These are phyloP conservation scores for Candida quercuum DNA, from an alignment of 805 yeast species.

Conservation along the genomic window DNA sequence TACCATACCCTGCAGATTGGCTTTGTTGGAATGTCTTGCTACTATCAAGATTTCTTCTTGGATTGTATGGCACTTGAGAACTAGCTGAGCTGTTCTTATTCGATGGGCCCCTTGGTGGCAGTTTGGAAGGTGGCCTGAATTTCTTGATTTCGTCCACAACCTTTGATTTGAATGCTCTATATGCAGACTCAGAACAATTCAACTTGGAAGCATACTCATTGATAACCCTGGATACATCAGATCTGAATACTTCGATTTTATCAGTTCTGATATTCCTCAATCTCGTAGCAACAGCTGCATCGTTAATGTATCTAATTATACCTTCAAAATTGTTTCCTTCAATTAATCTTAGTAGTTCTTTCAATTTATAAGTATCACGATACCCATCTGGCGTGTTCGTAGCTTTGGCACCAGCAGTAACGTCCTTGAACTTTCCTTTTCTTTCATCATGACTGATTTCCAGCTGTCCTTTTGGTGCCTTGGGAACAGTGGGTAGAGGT, in stretches of 20 bases:
- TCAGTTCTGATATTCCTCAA: not conserved
- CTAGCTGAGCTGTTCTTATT: too few species aligned
- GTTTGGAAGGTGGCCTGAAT: not conserved
- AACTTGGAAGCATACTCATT: not conserved
- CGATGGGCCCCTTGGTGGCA: not conserved
- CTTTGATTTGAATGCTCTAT: not conserved
- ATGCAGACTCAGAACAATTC: not conserved
- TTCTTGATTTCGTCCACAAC: not conserved
- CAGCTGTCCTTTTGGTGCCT: not conserved
- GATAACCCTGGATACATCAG: not conserved
- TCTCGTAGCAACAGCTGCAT: not conserved
- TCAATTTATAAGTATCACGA: not conserved
- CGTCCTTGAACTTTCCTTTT: slow-evolving; percentile 2
- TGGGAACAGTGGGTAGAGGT: slow-evolving; percentile 1
- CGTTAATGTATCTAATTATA: not conserved
- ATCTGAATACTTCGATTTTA: not conserved
- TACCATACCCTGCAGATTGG: slow-evolving; percentile 6
- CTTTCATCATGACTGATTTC: not conserved
- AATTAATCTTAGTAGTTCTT: not conserved
- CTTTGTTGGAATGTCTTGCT: slow-evolving; percentile 6
- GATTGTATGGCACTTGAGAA: too few species aligned
- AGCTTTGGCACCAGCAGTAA: not conserved
- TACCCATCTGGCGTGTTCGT: not conserved
- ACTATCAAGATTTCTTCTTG: not conserved
- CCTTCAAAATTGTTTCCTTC: not conserved